These are phyloP conservation scores for Fusarium algeriense DNA, from an alignment of 2,329 filamentous ascomycete genomes.

Conservation along the genomic window DNA sequence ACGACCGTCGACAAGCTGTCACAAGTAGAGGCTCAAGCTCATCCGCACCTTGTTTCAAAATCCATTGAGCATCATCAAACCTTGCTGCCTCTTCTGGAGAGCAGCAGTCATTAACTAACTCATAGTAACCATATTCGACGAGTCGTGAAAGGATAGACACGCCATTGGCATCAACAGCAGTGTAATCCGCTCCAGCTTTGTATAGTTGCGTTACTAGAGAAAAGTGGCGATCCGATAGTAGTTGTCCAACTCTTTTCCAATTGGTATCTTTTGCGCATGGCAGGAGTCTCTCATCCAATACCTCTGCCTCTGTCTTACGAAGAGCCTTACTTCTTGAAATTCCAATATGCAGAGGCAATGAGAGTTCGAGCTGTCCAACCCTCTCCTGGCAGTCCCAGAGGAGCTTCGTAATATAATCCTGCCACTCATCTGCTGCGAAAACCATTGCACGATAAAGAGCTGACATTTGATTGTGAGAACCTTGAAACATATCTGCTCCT, in stretches of 20 bases:
- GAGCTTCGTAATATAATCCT: conserved; percentile 24
- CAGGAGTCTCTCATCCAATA: conserved; percentile 6
- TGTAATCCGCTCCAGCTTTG: conserved; percentile 27
- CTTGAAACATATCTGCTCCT: conserved; percentile 5
- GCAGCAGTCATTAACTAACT: conserved; percentile 30
- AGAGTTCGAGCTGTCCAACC: neutral
- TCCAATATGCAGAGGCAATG: neutral
- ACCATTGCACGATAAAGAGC: conserved; percentile 23
- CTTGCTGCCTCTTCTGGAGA: conserved; percentile 9
- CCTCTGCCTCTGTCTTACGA: conserved; percentile 14
- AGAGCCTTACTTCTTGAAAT: conserved; percentile 22
- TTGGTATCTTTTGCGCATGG: conserved; percentile 1
- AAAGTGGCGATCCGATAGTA: conserved; percentile 20
- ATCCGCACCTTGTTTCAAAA: neutral
- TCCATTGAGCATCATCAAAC: conserved; percentile 7
- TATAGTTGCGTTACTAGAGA: conserved; percentile 17
- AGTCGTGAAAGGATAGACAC: conserved; percentile 15
- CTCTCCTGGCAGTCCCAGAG: conserved; percentile 21
- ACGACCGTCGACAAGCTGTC: conserved; percentile 13
- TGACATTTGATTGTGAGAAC: neutral
- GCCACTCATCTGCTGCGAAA: conserved; percentile 15
- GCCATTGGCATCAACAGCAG: neutral
- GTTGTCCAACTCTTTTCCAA: conserved; percentile 11
- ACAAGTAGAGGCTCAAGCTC: conserved; percentile 3
- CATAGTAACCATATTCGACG: conserved; percentile 15